Conservation (phyloP, 2,329 filamentous ascomycete species). For the Blastomyces silverae region DNA sequence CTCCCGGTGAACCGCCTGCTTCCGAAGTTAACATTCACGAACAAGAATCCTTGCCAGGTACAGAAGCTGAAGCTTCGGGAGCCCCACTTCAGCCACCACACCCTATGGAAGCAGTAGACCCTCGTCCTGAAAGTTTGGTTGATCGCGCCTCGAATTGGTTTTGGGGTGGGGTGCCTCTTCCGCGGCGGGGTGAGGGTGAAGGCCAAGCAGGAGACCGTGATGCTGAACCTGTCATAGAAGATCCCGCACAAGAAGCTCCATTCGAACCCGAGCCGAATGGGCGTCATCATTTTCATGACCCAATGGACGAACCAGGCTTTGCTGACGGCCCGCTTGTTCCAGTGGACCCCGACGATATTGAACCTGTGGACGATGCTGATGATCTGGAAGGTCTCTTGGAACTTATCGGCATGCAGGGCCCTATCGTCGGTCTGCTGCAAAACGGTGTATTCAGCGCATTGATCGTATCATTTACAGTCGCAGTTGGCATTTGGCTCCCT, state of each 20-base stretch:
- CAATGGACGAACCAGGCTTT: conserved; percentile 1
- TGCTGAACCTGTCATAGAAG: conserved; percentile 51
- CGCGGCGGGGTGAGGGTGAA: conserved; percentile 34
- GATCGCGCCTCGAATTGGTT: conserved; percentile 39
- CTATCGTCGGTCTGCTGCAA: conserved; percentile 80
- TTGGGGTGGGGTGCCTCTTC: conserved; percentile 38
- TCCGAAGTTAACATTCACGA: neutral
- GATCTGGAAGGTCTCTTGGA: conserved; percentile 96
- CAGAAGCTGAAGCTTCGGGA: neutral
- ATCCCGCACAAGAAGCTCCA: conserved; percentile 54
- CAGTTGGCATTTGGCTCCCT: conserved; percentile 78
- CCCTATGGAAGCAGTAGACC: conserved; percentile 11
- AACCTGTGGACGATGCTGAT: conserved; percentile 64
- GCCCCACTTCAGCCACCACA: conserved; percentile 4
- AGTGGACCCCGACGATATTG: conserved; percentile 44
- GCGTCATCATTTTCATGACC: conserved; percentile 29
- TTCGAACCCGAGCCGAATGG: conserved; percentile 51
- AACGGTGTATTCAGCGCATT: conserved; percentile 93
- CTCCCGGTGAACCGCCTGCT: neutral
- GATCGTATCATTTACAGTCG: conserved; percentile 78
- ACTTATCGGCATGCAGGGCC: conserved; percentile 91
- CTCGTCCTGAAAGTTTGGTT: conserved; percentile 22
- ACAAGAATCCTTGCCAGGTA: neutral
- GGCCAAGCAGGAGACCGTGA: conserved; percentile 38
- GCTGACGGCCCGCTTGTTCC: conserved; percentile 6